Conservation (phyloP, 1,284 basidiomycete species). For the Rhizoctonia solani region DNA sequence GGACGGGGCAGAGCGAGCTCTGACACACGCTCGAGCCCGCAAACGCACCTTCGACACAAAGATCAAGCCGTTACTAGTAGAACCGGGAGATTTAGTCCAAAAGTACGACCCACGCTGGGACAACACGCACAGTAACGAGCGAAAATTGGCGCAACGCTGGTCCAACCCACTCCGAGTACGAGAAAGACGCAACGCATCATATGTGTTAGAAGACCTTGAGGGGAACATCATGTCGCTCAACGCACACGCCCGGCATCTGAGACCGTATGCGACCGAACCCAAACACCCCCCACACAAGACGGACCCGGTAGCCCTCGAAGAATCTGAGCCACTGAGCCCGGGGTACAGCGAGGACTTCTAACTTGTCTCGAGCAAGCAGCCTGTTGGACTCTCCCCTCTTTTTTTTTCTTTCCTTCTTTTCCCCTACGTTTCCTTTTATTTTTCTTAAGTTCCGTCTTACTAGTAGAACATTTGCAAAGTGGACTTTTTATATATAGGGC, state of each 20-base stretch:
- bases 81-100: conserved; percentile 36
- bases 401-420: not conserved
- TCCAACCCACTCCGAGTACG: conserved; percentile 27
- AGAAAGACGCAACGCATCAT: conserved; percentile 11
- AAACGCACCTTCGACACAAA: conserved; percentile 33
- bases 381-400: too few relatives aligned
- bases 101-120: conserved; percentile 33
- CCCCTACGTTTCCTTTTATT: not conserved
- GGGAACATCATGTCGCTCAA: not conserved
- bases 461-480: not conserved
- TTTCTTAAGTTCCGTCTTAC: not conserved
- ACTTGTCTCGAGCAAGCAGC: too few relatives aligned
- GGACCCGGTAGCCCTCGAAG: not conserved
- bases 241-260: conserved; percentile 6
- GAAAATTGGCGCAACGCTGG: conserved; percentile 34
- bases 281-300: not conserved
- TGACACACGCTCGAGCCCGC: conserved; percentile 13
- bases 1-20: conserved; percentile 8
- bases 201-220: conserved; percentile 14
- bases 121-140: conserved; percentile 15
- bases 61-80: not conserved
- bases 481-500: not conserved
- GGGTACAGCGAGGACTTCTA: not conserved
- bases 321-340: not conserved
- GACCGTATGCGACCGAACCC: not conserved